Evolutionary conservation across 1,284 basidiomycete species (phyloP), one percentile per base, ranked within the genome.

Genomic region (Cystobasidium slooffiae): DNA sequence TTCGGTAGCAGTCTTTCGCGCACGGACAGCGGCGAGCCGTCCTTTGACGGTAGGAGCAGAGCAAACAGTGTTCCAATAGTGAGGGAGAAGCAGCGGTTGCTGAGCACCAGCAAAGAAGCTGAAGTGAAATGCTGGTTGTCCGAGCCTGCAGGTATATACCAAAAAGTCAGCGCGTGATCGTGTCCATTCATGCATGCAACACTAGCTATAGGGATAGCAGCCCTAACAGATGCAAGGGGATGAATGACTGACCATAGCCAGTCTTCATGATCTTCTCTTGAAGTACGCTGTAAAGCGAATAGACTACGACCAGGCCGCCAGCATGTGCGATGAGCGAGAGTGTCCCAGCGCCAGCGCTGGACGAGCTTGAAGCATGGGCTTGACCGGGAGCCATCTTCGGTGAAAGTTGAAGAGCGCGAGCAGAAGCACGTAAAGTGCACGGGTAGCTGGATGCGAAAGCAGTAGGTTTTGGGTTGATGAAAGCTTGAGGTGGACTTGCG

Each of bases 311-410:
- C 6, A 80, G 72, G 0, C 64, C 78, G 0, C 46, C 64, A 1
- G 62, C 79, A 61, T 80, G 79, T 6, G 76, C 37, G 24, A 77
- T 7, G 20, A 80, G 76, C 62, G 76, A 82, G 10, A 81, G 81
- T 6, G 82, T 83, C 43, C 81, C 81, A 12, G 81, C 81, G 9
- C 80, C 83, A 47, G 61, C 56, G 56, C 56, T 59, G 56, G 56
- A n/a, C 39, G 56, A 43, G 9, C 37, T 41, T 1, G 56, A 59
- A 41, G 56, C 56, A 31, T 41, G 56, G 39, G 37, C 56, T 18
- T 16, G 56, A 43, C 56, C 56, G 8, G 56, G 56, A n/a, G 56
- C 39, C 56, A 59, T 59, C 6, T 31, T 20, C 43, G 53, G 9
- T 37, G 39, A 37, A 9, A 56, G 6, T 31, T 1, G 12, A 6